Evolutionary conservation across 148 eudicot genomes (phyloP).

Genomic region (Nepenthes gracilis): DNA sequence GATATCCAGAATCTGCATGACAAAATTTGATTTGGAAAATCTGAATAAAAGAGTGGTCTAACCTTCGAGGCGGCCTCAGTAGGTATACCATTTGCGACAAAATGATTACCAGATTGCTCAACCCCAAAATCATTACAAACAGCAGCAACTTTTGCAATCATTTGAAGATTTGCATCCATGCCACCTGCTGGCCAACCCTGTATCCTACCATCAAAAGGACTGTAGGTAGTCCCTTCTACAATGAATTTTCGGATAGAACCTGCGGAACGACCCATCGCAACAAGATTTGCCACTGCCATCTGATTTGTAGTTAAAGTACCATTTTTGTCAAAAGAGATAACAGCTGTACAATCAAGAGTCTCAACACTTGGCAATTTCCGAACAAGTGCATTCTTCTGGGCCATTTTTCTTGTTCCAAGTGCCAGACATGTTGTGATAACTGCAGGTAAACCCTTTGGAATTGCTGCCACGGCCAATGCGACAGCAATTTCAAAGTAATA

Average conservation of each 20-base stretch:
- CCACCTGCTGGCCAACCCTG: constrained; percentile 18
- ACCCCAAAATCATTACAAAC: constrained; percentile 37
- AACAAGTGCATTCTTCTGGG: background rate
- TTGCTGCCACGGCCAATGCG: constrained; percentile 45
- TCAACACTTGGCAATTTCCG: constrained; percentile 17
- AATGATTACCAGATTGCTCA: constrained; percentile 26
- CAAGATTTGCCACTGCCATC: constrained; percentile 43
- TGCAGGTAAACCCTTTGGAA: constrained; percentile 29
- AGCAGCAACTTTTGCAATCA: constrained; percentile 10
- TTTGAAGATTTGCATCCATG: constrained; percentile 27
- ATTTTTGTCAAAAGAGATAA: constrained; percentile 42
- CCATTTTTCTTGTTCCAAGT: constrained; percentile 47
- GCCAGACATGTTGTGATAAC: constrained; percentile 23
- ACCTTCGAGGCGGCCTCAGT: constrained; percentile 53
- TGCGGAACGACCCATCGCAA: constrained; percentile 22
- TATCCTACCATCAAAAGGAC: constrained; percentile 33
- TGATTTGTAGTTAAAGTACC: constrained; percentile 46
- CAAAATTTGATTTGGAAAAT: background rate
- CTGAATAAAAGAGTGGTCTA: background rate
- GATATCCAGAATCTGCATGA: background rate
- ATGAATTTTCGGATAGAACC: constrained; percentile 14
- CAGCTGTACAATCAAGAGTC: constrained; percentile 46
- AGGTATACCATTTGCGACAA: constrained; percentile 38
- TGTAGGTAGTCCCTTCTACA: constrained; percentile 35
- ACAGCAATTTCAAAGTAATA: no score